Evolutionary conservation across 2,329 filamentous ascomycete species (phyloP).

Genomic region (Trichoderma sp.): DNA sequence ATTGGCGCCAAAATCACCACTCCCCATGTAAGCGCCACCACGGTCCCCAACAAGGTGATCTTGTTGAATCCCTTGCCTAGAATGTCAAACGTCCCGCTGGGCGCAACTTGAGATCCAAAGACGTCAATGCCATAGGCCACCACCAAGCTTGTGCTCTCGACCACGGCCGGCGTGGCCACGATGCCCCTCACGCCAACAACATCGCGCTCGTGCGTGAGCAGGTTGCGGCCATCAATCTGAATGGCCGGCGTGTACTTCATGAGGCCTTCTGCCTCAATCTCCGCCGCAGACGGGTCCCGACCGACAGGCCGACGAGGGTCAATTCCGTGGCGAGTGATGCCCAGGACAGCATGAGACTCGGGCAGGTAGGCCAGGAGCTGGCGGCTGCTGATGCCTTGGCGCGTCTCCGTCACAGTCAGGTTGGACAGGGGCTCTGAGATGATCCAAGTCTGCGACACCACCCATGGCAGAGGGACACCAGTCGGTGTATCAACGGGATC

Average conservation of each 20-base stretch:
- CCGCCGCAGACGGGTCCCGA: constrained; percentile 76
- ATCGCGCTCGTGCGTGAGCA: constrained; percentile 80
- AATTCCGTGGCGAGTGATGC: constrained; percentile 75
- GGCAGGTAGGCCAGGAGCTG: constrained; percentile 80
- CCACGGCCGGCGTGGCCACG: constrained; percentile 71
- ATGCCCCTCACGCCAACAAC: constrained; percentile 74
- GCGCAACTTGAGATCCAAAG: constrained; percentile 83
- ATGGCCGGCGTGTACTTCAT: constrained; percentile 73
- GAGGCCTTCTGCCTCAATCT: constrained; percentile 78
- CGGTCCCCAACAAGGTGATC: constrained; percentile 78
- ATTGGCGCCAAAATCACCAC: constrained; percentile 80
- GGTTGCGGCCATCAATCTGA: constrained; percentile 79
- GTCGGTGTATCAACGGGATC: constrained; percentile 61
- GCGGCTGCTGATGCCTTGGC: constrained; percentile 85
- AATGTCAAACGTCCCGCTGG: constrained; percentile 88
- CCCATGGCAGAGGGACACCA: constrained; percentile 66
- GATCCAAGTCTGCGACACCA: constrained; percentile 78
- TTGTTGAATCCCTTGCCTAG: constrained; percentile 94
- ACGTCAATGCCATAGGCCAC: constrained; percentile 88
- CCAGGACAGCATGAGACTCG: constrained; percentile 71
- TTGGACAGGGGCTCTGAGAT: constrained; percentile 76
- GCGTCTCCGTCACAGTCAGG: constrained; percentile 82
- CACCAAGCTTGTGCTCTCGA: constrained; percentile 91
- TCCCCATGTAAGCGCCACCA: constrained; percentile 74
- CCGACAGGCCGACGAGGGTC: constrained; percentile 86